phyloP scores from a whole-genome alignment of 2,329 filamentous ascomycete genomes.

The Hypoxylon sp. region DNA sequence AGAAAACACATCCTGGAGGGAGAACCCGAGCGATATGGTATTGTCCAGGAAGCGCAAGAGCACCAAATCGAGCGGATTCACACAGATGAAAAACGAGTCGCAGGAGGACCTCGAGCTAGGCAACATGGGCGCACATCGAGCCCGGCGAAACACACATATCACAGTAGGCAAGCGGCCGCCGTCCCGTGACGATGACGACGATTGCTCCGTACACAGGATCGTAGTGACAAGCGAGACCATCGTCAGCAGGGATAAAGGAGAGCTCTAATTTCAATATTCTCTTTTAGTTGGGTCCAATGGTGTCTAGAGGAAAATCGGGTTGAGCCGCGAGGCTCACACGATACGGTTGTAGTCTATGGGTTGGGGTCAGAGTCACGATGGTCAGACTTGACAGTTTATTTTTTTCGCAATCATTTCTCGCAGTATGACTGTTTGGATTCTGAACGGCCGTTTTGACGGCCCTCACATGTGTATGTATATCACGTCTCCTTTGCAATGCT shows the following conservation, averaged over 20 bases:
- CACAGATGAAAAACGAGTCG: conserved; percentile 38
- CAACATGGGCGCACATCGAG: conserved; percentile 44
- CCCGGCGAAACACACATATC: conserved; percentile 35
- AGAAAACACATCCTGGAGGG: conserved; percentile 18
- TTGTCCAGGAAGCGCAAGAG: conserved; percentile 30
- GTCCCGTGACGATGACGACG: conserved; percentile 32
- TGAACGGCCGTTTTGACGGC: conserved; percentile 6
- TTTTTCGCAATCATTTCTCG: not conserved
- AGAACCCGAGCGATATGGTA: conserved; percentile 21
- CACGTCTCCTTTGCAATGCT: not conserved
- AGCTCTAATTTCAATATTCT: conserved; percentile 30
- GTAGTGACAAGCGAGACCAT: conserved; percentile 46
- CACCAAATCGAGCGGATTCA: conserved; percentile 40
- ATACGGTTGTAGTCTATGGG: conserved; percentile 2
- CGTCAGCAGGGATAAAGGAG: conserved; percentile 40
- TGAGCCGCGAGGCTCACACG: conserved; percentile 25
- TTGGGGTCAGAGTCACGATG: conserved; percentile 13
- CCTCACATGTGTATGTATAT: conserved; percentile 2
- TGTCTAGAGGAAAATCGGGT: conserved; percentile 21
- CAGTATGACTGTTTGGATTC: conserved; percentile 20
- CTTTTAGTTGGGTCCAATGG: conserved; percentile 4
- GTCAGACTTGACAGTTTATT: conserved; percentile 2
- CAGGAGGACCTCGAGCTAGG: conserved; percentile 40
- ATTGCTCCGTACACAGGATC: conserved; percentile 39
- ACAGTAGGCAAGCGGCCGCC: conserved; percentile 39